These are phyloP conservation scores for Colletotrichum truncatum DNA, from an alignment of 2,329 filamentous ascomycete species.

Conservation along the genomic window DNA sequence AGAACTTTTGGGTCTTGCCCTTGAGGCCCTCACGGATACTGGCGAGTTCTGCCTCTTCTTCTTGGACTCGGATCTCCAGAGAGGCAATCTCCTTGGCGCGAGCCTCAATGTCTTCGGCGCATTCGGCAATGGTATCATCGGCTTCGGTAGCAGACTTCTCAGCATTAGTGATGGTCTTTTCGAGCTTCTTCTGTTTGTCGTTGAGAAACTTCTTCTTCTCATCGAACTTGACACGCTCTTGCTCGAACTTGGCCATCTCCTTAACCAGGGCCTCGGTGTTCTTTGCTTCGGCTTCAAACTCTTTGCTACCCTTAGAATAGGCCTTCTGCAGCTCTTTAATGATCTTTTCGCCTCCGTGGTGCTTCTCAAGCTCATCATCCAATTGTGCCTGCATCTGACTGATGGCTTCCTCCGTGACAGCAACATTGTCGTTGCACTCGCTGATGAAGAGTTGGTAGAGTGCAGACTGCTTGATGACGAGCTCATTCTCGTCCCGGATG, in stretches of 20 bases:
- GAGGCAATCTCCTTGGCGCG: conserved; percentile 77
- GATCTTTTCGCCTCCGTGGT: conserved; percentile 86
- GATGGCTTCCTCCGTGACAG: conserved; percentile 89
- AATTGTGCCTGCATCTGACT: conserved; percentile 89
- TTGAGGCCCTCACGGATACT: conserved; percentile 88
- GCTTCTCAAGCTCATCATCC: conserved; percentile 88
- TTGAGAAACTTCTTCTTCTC: conserved; percentile 96
- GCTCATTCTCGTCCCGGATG: conserved; percentile 92
- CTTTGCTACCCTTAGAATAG: conserved; percentile 83
- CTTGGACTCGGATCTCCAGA: conserved; percentile 79
- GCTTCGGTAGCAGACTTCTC: conserved; percentile 80
- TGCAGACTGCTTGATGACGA: conserved; percentile 87
- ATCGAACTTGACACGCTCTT: conserved; percentile 96
- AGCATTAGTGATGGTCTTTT: conserved; percentile 84
- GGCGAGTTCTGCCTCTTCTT: conserved; percentile 83
- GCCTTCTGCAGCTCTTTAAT: conserved; percentile 91
- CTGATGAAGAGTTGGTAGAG: conserved; percentile 92
- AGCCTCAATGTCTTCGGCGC: conserved; percentile 79
- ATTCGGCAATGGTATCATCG: conserved; percentile 80
- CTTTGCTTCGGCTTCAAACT: conserved; percentile 85
- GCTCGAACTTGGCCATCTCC: conserved; percentile 92
- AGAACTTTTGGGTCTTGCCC: conserved; percentile 94
- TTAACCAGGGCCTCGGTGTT: conserved; percentile 81
- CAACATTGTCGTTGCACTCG: conserved; percentile 88
- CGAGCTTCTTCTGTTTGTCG: conserved; percentile 92